Evolutionary conservation across 176 grass and related monocot genomes (phyloP), one percentile per base, ranked within the genome.

Genomic region (Cenchrus americanus): DNA sequence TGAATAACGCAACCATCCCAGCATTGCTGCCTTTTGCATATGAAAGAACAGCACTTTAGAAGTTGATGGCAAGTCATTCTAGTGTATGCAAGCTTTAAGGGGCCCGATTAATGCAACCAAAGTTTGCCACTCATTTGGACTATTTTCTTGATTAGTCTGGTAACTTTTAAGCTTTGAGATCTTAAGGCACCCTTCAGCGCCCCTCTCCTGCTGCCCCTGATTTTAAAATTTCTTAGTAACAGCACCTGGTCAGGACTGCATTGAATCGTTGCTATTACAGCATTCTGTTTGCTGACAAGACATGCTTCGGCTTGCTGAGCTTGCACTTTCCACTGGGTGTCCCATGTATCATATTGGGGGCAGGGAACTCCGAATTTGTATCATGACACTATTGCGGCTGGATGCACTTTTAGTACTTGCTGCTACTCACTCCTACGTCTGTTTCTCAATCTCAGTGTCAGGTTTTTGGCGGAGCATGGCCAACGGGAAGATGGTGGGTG

Each of bases 381-480:
- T 44, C 18, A 14, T 17, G 8, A 15, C 23, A 73, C 62, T 15
- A 37, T 40, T 50, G 79, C 0, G 23, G 14, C 23, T 62, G 22
- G 49, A 68, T 46, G 52, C 11, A 63, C 43, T 44, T 61, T 50
- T 19, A 69, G 12, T 41, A 54, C 24, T 69, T 50, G 21, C 63
- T 22, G 14, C 13, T 46, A 83, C 7, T 58, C 19, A 65, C 69
- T 32, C 17, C 19, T 41, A 69, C 30, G 44, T 27, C 7, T n/a
- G 10, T 78, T 71, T 46, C 42, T 23, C 47, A 3, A 30, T 49
- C 58, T 34, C 81, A 79, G 75, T 68, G 50, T 84, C 11, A 76
- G 66, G 66, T 49, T 42, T 83, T 64, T 24, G 34, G 21, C 40
- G 48, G 9, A 55, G 32, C 13, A 18, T 1, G 7, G 19, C 70